Percentiles rank a stretch among this genome's conserved stretches.
Evolutionary conservation across 208 protist genomes (phyloP).

Genomic region (Endotrypanum monterogeii): DNA sequence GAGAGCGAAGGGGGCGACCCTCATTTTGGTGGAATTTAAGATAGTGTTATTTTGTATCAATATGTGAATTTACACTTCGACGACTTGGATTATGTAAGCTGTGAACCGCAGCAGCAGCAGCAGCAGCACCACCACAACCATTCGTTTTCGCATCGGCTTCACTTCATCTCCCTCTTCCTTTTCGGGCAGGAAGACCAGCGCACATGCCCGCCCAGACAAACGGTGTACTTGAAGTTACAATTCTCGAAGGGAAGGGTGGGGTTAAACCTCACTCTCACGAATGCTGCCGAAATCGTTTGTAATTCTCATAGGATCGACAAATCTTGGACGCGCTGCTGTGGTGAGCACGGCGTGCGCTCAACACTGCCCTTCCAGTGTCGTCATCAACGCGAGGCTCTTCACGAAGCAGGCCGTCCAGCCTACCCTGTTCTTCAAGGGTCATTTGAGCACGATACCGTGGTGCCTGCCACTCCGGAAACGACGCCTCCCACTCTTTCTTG

Average conservation of each 20-base stretch:
- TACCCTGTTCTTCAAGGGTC: constrained; percentile 75
- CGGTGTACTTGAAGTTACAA: not conserved
- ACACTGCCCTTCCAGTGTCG: not conserved
- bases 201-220: not conserved
- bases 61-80: not conserved
- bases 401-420: constrained; percentile 39
- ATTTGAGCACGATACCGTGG: constrained; percentile 66
- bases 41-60: not conserved
- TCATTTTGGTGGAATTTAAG: no score
- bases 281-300: constrained; percentile 38
- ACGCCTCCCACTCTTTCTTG: constrained; percentile 75
- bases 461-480: constrained; percentile 45
- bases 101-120: constrained; percentile 2
- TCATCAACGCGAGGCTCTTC: constrained; percentile 2
- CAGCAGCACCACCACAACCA: no score
- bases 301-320: constrained; percentile 78
- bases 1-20: no score
- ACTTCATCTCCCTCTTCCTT: not conserved
- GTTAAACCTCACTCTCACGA: not conserved
- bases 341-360: not conserved
- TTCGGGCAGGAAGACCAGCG: not conserved
- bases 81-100: not conserved
- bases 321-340: constrained; percentile 60
- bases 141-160: not conserved
- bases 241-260: not conserved